Evolutionary conservation across 148 eudicot genomes (phyloP).

Genomic region (Rhododendron ovatum): DNA sequence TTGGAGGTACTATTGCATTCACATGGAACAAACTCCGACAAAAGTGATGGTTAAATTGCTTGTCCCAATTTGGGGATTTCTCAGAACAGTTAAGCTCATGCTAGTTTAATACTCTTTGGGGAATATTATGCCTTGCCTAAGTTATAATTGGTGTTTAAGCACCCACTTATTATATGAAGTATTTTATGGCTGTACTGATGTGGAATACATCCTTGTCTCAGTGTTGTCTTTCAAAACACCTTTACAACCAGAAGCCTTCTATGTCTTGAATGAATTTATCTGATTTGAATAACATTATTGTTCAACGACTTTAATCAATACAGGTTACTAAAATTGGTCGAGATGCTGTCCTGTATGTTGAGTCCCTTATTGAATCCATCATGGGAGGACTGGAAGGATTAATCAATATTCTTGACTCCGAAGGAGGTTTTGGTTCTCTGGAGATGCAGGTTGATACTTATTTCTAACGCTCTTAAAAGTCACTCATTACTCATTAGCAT

Average conservation of each 20-base stretch:
- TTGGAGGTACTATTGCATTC: neutral
- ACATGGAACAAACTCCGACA: neutral
- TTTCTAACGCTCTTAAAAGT: conserved; percentile 10
- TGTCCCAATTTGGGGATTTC: neutral
- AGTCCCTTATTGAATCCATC: conserved; percentile 93
- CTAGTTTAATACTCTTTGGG: neutral
- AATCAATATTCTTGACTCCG: conserved; percentile 93
- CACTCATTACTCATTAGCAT: neutral
- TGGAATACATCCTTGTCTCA: neutral
- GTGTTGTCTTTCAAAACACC: neutral
- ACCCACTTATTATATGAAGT: neutral
- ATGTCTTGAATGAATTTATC: neutral
- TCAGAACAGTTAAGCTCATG: neutral
- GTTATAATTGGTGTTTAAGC: neutral
- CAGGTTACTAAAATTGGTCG: conserved; percentile 94
- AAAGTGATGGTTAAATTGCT: neutral
- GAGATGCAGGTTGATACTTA: conserved; percentile 83
- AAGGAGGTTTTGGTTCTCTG: conserved; percentile 97
- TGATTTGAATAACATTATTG: neutral
- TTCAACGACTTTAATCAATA: conserved; percentile 7
- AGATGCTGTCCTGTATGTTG: conserved; percentile 96
- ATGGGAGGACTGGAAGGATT: conserved; percentile 99
- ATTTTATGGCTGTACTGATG: neutral
- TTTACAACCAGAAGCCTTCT: neutral
- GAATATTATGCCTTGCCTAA: neutral